A percentile compares a stretch with the other conserved stretches of the same genome.
Evolutionary conservation across 495 filamentous ascomycete species (phyloP).

Genomic region (Apodospora peruviana): DNA sequence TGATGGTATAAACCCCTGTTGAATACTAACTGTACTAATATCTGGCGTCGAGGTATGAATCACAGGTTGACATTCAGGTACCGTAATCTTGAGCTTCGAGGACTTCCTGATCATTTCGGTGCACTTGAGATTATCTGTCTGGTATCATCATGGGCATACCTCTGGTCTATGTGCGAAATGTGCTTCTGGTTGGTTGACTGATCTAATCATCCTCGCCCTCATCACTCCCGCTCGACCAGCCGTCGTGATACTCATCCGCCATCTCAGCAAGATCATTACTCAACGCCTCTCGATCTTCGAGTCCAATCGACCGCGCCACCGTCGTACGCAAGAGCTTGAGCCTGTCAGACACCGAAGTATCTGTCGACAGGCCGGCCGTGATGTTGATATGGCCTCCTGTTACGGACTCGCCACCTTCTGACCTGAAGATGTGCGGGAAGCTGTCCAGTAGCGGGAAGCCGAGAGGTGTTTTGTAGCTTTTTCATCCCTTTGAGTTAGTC

Average conservation of each 20-base stretch:
- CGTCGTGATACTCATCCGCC: constrained; percentile 81
- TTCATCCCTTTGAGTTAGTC: constrained; percentile 5
- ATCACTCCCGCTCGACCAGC: constrained; percentile 82
- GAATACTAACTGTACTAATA: no score
- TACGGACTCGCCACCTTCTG: constrained; percentile 26
- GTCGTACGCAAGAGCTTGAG: constrained; percentile 61
- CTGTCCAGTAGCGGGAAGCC: constrained; percentile 76
- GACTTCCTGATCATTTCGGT: no score
- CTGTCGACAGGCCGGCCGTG: constrained; percentile 64
- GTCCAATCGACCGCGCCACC: constrained; percentile 49
- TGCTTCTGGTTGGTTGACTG: no score
- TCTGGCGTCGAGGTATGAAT: no score
- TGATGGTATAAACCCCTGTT: no score
- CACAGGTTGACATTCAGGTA: no score
- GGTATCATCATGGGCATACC: no score
- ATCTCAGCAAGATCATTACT: constrained; percentile 80
- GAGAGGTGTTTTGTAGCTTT: constrained; percentile 49
- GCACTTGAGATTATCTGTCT: no score
- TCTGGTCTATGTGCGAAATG: no score
- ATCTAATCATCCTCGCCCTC: constrained; percentile 72
- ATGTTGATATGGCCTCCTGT: constrained; percentile 48
- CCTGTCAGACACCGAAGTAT: constrained; percentile 60
- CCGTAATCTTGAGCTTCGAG: no score
- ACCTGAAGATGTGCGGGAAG: constrained; percentile 63
- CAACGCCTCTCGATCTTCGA: constrained; percentile 79